Evolutionary conservation across 1,139 yeast species (phyloP).

Genomic region (Lodderomyces parapsilosis): DNA sequence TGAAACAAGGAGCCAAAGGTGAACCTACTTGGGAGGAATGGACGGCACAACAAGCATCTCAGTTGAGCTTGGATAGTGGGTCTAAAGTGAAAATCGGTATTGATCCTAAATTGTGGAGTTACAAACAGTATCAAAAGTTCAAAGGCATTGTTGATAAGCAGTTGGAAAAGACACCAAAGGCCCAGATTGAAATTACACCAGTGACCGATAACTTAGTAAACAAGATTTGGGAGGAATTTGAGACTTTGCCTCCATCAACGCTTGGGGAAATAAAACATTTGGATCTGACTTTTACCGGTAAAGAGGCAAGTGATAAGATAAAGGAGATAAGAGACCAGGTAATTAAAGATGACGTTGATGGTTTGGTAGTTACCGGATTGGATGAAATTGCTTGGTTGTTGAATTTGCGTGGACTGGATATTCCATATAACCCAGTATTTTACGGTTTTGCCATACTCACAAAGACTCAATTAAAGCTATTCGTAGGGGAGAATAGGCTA

Average conservation of each 20-base stretch:
- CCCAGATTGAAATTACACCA: slow-evolving; percentile 60
- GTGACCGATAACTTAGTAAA: slow-evolving; percentile 73
- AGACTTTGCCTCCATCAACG: slow-evolving; percentile 45
- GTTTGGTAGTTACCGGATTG: slow-evolving; percentile 60
- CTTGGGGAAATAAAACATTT: slow-evolving; percentile 43
- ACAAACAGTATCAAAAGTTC: slow-evolving; percentile 32
- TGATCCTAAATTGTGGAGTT: slow-evolving; percentile 67
- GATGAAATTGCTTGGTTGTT: slow-evolving; percentile 95
- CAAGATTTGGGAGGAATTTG: slow-evolving; percentile 63
- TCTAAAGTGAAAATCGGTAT: slow-evolving; percentile 42
- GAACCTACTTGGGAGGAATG: slow-evolving; percentile 89
- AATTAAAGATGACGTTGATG: slow-evolving; percentile 38
- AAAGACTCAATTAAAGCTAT: slow-evolving; percentile 51
- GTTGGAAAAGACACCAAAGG: slow-evolving; percentile 20
- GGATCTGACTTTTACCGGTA: slow-evolving; percentile 49
- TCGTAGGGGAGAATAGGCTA: slow-evolving; percentile 34
- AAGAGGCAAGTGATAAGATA: slow-evolving; percentile 43
- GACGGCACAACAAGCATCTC: slow-evolving; percentile 65
- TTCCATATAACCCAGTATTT: slow-evolving; percentile 89
- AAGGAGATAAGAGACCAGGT: slow-evolving; percentile 43
- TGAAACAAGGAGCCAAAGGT: slow-evolving; percentile 75
- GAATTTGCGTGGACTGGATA: slow-evolving; percentile 76
- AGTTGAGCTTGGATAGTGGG: slow-evolving; percentile 45
- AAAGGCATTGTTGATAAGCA: slow-evolving; percentile 22
- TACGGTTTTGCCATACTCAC: slow-evolving; percentile 72